Percentiles rank a stretch among this genome's conserved stretches.
These are phyloP conservation scores for Hericium rajendrae DNA, from an alignment of 768 basidiomycete genomes.

Conservation along the genomic window DNA sequence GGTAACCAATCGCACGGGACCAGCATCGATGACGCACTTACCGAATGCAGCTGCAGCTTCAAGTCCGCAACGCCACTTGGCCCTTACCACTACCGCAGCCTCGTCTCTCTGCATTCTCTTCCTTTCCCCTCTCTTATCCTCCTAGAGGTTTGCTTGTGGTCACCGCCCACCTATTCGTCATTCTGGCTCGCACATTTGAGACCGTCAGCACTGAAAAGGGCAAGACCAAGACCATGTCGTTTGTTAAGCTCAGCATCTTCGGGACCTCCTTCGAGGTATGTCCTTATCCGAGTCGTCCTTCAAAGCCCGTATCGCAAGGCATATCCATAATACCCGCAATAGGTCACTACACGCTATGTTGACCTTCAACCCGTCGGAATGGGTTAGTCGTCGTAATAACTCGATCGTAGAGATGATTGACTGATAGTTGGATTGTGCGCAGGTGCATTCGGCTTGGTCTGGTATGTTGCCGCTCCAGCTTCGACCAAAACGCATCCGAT, in stretches of 20 bases:
- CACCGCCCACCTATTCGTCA: conserved; percentile 1
- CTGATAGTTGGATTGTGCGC: neutral
- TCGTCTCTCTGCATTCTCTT: too few relatives aligned
- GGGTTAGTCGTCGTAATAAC: conserved; percentile 48
- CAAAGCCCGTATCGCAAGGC: neutral
- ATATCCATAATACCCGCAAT: conserved; percentile 6
- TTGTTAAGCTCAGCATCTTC: conserved; percentile 97
- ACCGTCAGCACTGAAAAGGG: conserved; percentile 1
- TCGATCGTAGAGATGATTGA: neutral
- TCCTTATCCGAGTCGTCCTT: conserved; percentile 2
- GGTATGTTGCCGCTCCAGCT: conserved; percentile 34
- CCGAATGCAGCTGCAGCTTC: too few relatives aligned
- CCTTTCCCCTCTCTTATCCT: too few relatives aligned
- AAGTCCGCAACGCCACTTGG: too few relatives aligned
- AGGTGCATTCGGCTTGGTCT: conserved; percentile 98
- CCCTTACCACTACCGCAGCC: too few relatives aligned
- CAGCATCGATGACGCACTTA: too few relatives aligned
- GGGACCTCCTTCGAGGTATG: conserved; percentile 93
- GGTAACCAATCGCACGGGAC: too few relatives aligned
- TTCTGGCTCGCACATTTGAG: neutral
- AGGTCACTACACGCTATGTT: conserved; percentile 98
- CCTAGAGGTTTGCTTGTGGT: too few relatives aligned
- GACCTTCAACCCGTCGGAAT: conserved; percentile 99
- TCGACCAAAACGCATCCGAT: neutral
- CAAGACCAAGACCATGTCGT: conserved; percentile 50